Evolutionary conservation across 1,139 yeast genomes (phyloP).

Genomic region (Hyphopichia pseudoburtonii): DNA sequence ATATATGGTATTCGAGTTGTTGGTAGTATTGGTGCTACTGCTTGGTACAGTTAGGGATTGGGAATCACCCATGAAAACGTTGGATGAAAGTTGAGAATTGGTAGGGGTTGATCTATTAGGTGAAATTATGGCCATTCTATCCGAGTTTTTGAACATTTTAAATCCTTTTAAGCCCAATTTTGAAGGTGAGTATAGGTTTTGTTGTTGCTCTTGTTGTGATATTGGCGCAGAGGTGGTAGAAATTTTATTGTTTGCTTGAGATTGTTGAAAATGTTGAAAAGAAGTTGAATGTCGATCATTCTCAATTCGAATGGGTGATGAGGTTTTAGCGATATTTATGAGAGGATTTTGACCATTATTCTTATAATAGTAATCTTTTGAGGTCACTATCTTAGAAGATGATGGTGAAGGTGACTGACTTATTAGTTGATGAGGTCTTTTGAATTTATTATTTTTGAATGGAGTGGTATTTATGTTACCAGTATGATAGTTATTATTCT

Average conservation of each 20-base stretch:
- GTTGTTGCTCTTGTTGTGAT: slow-evolving; percentile 9
- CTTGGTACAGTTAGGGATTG: no score
- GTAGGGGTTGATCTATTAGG: slow-evolving; percentile 22
- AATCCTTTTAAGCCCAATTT: slow-evolving; percentile 30
- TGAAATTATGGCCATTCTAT: slow-evolving; percentile 32
- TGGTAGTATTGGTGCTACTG: not conserved
- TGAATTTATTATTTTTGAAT: slow-evolving; percentile 34
- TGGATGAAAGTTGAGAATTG: no score
- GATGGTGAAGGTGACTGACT: slow-evolving; percentile 49
- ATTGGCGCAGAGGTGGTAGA: slow-evolving; percentile 2
- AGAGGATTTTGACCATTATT: slow-evolving; percentile 4
- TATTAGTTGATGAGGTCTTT: slow-evolving; percentile 48
- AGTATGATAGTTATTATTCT: slow-evolving; percentile 8
- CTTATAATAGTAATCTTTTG: slow-evolving; percentile 7
- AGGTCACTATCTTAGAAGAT: slow-evolving; percentile 14
- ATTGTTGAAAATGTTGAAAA: not conserved
- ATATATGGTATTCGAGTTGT: not conserved
- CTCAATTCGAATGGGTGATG: slow-evolving; percentile 3
- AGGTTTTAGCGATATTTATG: slow-evolving; percentile 4
- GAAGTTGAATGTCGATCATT: slow-evolving; percentile 2
- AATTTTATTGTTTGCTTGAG: no score
- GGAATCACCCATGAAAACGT: no score
- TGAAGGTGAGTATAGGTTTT: slow-evolving; percentile 30
- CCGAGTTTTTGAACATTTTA: slow-evolving; percentile 36
- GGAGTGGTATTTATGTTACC: slow-evolving; percentile 9